These are phyloP conservation scores for Solanum tarijense DNA, from an alignment of 257 asterid genomes.

Conservation along the genomic window DNA sequence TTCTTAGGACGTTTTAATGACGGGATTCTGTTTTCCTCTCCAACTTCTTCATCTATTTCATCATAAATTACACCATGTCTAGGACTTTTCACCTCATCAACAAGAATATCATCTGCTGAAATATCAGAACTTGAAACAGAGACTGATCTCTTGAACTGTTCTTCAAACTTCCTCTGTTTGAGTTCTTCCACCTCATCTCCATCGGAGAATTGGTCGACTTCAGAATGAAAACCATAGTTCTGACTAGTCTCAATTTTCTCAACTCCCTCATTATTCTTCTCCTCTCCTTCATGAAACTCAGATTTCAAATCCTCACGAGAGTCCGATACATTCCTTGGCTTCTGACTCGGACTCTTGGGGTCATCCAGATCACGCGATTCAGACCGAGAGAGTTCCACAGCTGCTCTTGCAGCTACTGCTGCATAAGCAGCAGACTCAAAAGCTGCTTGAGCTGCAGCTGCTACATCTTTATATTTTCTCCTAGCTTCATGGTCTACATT, in stretches of 20 bases:
- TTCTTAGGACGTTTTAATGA: background rate
- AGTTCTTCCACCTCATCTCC: background rate
- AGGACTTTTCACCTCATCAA: constrained; percentile 2
- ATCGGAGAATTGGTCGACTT: background rate
- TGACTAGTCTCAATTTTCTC: constrained; percentile 15
- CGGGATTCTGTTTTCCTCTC: background rate
- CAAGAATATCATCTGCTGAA: constrained; percentile 17
- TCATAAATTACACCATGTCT: constrained; percentile 15
- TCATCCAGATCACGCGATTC: constrained; percentile 38
- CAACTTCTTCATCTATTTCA: constrained; percentile 25
- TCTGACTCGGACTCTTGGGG: constrained; percentile 18
- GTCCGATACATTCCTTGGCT: constrained; percentile 4
- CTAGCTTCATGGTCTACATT: constrained; percentile 9
- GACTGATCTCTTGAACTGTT: constrained; percentile 14
- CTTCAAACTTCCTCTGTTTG: constrained; percentile 2
- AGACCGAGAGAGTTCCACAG: constrained; percentile 63
- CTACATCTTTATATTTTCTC: constrained; percentile 66
- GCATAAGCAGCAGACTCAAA: constrained; percentile 89
- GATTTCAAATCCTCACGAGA: background rate
- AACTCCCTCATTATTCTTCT: constrained; percentile 1
- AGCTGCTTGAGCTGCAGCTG: constrained; percentile 92
- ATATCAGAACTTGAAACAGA: constrained; percentile 41
- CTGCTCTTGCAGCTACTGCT: constrained; percentile 84
- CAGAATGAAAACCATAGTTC: constrained; percentile 12
- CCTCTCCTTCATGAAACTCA: background rate